Base-by-base conservation (phyloP, 768 basidiomycete species). In the Auriscalpium microsporum region DNA sequence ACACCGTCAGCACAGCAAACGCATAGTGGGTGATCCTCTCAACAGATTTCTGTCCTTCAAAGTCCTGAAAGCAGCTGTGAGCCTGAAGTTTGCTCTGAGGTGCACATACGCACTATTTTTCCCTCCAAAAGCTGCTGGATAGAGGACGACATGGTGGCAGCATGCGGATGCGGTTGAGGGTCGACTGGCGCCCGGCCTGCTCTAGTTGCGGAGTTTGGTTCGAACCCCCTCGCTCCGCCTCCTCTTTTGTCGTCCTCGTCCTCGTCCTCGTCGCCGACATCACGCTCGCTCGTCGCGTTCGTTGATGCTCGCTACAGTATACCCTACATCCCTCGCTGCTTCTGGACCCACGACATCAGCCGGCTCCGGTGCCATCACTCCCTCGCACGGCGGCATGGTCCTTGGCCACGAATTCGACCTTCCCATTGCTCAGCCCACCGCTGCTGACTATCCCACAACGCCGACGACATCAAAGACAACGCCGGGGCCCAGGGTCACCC, bases 371-470 rank as follows among this genome's bases (percentile, higher is more conserved):
- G 59, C 69, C 48, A 52, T 62, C 46, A 75, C 75, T 45, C 78
- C 79, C 52, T 75, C 79, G 48, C 79, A 83, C 68, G 82, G 78
- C 55, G 77, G 76, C 52, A 72, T 72, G 56, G 73, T 80, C 68
- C 70, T 67, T 58, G 82, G 79, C 62, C 77, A 82, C 76, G 84
- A 85, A 75, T 84, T 79, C 72, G 84, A 85, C 69, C 69, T 83
- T 66, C 72, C 78, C 64, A 75, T 81, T 60, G 67, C 73, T 63
- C 47, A 60, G 63, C 53, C 60, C 56, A 56, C 55, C 67, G 59
- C 64, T 67, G 44, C 35, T 63, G 40, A 56, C 56, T 51, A 61
- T 34, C 35, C 48, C 57, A 50, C 62, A 60, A 56, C 57, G 59
- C 56, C 53, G 40, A 58, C 36, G 54, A 47, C 56, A 56, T 47